These are phyloP conservation scores for Cutaneotrichosporon dermatis DNA, from an alignment of 1,284 basidiomycete species.

Conservation along the genomic window DNA sequence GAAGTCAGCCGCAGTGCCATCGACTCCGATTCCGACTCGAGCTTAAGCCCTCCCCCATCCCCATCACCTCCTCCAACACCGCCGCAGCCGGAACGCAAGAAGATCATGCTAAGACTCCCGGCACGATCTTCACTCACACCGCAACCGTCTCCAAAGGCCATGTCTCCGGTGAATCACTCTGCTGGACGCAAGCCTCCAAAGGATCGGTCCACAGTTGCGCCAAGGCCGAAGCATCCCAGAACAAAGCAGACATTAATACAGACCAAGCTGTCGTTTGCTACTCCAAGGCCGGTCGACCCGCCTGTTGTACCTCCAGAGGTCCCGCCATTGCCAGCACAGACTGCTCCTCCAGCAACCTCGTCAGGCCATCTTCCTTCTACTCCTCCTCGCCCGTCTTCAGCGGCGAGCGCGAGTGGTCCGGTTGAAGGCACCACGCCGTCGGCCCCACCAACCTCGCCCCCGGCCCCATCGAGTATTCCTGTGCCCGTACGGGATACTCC, in stretches of 20 bases:
- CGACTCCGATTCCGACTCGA: neutral
- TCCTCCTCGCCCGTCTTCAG: too few relatives aligned
- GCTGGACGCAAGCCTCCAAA: neutral
- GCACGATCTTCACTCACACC: neutral
- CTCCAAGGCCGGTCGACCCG: too few relatives aligned
- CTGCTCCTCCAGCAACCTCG: neutral
- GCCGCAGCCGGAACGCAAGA: neutral
- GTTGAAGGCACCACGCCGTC: too few relatives aligned
- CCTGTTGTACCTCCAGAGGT: too few relatives aligned
- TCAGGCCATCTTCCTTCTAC: too few relatives aligned
- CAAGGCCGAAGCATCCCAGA: neutral
- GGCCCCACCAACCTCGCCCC: too few relatives aligned
- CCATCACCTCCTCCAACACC: neutral
- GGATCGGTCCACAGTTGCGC: neutral
- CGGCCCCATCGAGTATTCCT: too few relatives aligned
- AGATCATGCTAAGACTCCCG: neutral
- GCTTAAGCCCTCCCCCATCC: neutral
- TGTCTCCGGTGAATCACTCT: neutral
- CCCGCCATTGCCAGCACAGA: neutral
- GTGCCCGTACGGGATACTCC: too few relatives aligned
- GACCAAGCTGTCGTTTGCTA: slow-evolving; percentile 3
- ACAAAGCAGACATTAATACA: neutral
- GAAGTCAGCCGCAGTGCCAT: too few relatives aligned
- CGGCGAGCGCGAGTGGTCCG: too few relatives aligned
- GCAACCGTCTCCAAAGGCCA: neutral